Base-by-base conservation (phyloP, 108 stramenopile species). In the Cyclotella distinguenda region DNA sequence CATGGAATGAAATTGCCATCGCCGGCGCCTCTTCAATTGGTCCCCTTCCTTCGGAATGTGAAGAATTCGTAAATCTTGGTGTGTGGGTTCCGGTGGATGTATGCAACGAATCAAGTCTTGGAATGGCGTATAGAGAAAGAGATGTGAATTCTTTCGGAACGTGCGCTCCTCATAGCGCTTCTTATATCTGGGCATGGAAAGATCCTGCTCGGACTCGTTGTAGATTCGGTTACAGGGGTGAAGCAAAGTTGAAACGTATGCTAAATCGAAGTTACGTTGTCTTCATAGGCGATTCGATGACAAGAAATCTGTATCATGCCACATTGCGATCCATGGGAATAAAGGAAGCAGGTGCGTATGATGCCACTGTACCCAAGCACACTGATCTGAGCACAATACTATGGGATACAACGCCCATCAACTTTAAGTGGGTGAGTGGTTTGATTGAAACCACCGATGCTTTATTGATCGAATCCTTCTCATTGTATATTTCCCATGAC, bases 281-380 rank as follows among this genome's bases (percentile, higher is more conserved):
- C 13, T 94, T 91, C 70, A 75, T 86, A 60, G 93, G 93, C 21
- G 93, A 94, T 64, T 84, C 83, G 9, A 84, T 85, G 54, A 88
- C 86, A 23, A 82, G 93, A 21, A 83, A 91, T 67, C 5, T 87
- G 26, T 91, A 90, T 45, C 80, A 86, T 78, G 78, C 87, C 2
- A 71, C 86, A 19, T 64, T 78, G 39, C 76, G 89, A 16, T 72
- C 84, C 10, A 58, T 91, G 54, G 93, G 93, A 31, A 63, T 85
- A 28, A 48, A 66, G 9, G 66, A 64, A 31, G 81, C 86, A 36
- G 90, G 92, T 33, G 74, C 74, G 4, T 88, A 90, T 78, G 83
- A 94, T 69, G 81, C 89, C n/a, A 77, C 80, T 19, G 54, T 67
- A 36, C 76, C 79, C 9, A 91, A 89, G 68, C 86, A 88, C 57